Conservation (phyloP, 805 yeast species). For the Candida khao-thaluensis region DNA sequence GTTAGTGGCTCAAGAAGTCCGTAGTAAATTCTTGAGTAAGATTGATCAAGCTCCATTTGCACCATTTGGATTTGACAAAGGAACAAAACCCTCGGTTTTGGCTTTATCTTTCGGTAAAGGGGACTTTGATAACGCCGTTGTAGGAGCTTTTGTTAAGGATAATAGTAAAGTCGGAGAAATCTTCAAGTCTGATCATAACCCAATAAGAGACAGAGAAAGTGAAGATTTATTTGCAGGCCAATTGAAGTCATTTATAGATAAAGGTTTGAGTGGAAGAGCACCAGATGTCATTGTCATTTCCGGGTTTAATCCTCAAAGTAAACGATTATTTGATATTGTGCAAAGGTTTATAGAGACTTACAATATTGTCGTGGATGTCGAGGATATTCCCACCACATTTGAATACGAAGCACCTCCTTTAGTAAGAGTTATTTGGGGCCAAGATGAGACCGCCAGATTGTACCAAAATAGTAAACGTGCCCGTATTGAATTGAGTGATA, state of each 20-base stretch:
- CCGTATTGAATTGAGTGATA: conserved; percentile 75
- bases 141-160: conserved; percentile 77
- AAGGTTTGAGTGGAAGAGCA: conserved; percentile 44
- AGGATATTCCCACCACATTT: conserved; percentile 31
- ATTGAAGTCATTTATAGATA: conserved; percentile 62
- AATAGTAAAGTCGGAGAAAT: conserved; percentile 76
- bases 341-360: conserved; percentile 56
- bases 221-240: conserved; percentile 56
- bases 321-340: conserved; percentile 56
- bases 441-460: conserved; percentile 89
- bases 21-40: conserved; percentile 65
- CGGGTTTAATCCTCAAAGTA: conserved; percentile 77
- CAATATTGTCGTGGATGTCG: conserved; percentile 51
- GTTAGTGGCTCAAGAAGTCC: conserved; percentile 63
- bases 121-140: conserved; percentile 77
- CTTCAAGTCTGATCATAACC: conserved; percentile 73
- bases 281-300: conserved; percentile 92
- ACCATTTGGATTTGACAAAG: conserved; percentile 73
- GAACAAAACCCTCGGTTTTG: conserved; percentile 82
- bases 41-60: conserved; percentile 93
- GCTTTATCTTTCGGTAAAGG: conserved; percentile 88
- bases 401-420: conserved; percentile 47
- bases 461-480: conserved; percentile 81
- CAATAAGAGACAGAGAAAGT: conserved; percentile 47
- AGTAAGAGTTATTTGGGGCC: conserved; percentile 74